Base-by-base conservation (phyloP, 1,139 yeast genomes). In the Lipomyces yarrowii region DNA sequence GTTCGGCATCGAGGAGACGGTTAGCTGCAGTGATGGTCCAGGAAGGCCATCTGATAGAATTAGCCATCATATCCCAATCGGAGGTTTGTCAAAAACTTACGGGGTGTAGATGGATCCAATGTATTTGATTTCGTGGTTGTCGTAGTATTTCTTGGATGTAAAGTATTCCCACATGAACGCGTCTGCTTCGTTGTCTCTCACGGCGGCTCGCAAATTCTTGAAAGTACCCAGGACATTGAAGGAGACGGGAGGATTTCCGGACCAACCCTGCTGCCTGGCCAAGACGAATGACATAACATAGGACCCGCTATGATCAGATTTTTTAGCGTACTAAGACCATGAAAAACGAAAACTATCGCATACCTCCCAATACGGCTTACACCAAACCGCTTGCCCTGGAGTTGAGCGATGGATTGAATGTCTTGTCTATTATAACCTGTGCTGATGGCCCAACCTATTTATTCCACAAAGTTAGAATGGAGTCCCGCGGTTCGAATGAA, bases 111-210 rank as follows among this genome's bases (percentile, higher is more conserved):
- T 91, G 72, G 89, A 91, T 11, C 97, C 98, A 69, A 92, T 87
- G 72, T 85, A 82, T 77, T 89, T 90, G 78, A 92, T 87, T 73
- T 91, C 97, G 18, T 86, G 83, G 66, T 79, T 83, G 74, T 91
- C 97, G 75, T 90, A 91, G 79, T 90, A 92, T 76, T 85, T 87
- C 75, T 91, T 92, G 57, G 93, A 86, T 5, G 98, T 92, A 80
- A 91, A 92, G 76, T 90, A 85, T 74, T 92, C 98, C 98, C 98
- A 92, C 96, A 92, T 90, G 77, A 92, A 92, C 0, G 96, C 96
- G 75, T 92, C 98, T 59, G 89, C 82, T 48, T 78, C 76, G 11
- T 79, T 82, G 70, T 79, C 79, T 77, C 91, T 91, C 54, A 91
- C 98, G 1, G 93, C 87, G 67, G 86, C 91, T 69, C 98, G 83